Percentiles rank a stretch among this genome's conserved stretches.
Evolutionary conservation across 2,329 filamentous ascomycete species (phyloP).

Genomic region (Ustilaginoidea virens): DNA sequence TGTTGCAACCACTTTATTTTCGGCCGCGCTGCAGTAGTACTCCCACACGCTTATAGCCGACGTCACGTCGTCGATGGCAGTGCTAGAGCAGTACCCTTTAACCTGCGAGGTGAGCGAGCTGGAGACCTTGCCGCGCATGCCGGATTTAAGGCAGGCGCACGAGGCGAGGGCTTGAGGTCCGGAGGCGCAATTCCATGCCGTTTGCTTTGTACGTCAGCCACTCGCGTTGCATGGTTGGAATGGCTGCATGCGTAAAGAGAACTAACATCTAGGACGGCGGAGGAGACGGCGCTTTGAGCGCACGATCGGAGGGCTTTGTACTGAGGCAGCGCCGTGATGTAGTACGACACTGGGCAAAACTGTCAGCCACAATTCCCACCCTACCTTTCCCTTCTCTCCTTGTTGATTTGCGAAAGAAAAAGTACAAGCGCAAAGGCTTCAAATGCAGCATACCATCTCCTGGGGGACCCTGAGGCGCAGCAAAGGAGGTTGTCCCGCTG

Average conservation of each 20-base stretch:
- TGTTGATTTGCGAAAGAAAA: too few species aligned
- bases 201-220: too few species aligned
- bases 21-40: slow-evolving; percentile 34
- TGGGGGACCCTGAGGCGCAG: slow-evolving; percentile 27
- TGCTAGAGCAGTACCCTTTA: slow-evolving; percentile 27
- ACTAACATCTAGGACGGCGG: slow-evolving; percentile 24
- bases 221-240: too few species aligned
- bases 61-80: slow-evolving; percentile 26
- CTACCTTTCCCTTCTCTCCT: not conserved
- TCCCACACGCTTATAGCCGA: slow-evolving; percentile 30
- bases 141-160: slow-evolving; percentile 34
- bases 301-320: slow-evolving; percentile 29
- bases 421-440: too few species aligned
- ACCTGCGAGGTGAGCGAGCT: slow-evolving; percentile 28
- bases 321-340: slow-evolving; percentile 33
- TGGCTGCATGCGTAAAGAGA: too few species aligned
- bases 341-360: slow-evolving; percentile 29
- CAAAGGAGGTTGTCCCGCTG: slow-evolving; percentile 32
- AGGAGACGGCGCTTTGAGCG: slow-evolving; percentile 27
- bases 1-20: slow-evolving; percentile 23
- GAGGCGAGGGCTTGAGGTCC: slow-evolving; percentile 35
- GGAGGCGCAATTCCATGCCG: slow-evolving; percentile 23
- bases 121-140: slow-evolving; percentile 26
- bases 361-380: slow-evolving; percentile 1
- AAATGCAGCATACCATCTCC: slow-evolving; percentile 39